Conservation (phyloP, 805 yeast species). For the Metschnikowia santaceciliae region DNA sequence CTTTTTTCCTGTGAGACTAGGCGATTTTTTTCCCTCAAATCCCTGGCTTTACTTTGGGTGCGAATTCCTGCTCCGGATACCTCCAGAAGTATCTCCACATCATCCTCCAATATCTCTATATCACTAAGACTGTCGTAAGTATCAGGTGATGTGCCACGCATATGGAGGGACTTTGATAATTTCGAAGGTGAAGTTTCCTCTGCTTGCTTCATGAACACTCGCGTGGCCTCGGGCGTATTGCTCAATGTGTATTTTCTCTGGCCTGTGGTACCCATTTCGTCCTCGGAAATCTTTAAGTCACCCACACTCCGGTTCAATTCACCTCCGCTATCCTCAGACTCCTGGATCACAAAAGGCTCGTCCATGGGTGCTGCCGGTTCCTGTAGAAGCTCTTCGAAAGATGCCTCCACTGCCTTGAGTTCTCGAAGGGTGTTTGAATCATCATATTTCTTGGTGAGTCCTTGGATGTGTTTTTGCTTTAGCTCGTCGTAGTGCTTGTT, state of each 20-base stretch:
- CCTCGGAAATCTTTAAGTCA: slow-evolving; percentile 14
- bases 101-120: slow-evolving; percentile 12
- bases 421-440: neutral
- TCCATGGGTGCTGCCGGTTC: slow-evolving; percentile 14
- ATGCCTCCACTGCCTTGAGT: neutral
- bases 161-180: neutral
- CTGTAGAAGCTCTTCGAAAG: slow-evolving; percentile 1
- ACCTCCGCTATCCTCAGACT: slow-evolving; percentile 14
- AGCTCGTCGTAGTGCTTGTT: slow-evolving; percentile 5
- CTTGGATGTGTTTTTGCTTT: slow-evolving; percentile 1
- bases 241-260: neutral
- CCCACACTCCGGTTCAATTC: slow-evolving; percentile 19
- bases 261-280: neutral
- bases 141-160: neutral
- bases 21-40: no score
- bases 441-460: slow-evolving; percentile 5
- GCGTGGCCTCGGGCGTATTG: slow-evolving; percentile 11
- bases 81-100: slow-evolving; percentile 10
- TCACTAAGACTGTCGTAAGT: slow-evolving; percentile 5
- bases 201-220: slow-evolving; percentile 8
- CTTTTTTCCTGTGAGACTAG: neutral
- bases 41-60: neutral
- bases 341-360: slow-evolving; percentile 15
- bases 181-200: slow-evolving; percentile 5
- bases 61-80: neutral